These are phyloP conservation scores for Capsicum pubescens DNA, from an alignment of 257 asterid genomes.

Conservation along the genomic window DNA sequence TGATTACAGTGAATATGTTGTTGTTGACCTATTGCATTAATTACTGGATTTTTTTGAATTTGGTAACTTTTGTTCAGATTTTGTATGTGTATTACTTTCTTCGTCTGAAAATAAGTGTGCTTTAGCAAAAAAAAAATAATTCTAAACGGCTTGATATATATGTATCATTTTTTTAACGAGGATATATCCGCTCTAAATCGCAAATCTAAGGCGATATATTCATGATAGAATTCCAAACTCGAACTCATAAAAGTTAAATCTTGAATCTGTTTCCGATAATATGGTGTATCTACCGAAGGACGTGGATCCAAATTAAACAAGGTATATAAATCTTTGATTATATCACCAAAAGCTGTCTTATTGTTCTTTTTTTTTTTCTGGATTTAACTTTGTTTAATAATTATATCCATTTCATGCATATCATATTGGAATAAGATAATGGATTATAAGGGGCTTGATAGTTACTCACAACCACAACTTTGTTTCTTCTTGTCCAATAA, in stretches of 20 bases:
- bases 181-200: no score
- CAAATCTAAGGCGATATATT: no score
- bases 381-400: not conserved
- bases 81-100: not conserved
- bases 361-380: constrained; percentile 11
- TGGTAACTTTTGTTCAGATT: not conserved
- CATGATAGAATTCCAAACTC: no score
- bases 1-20: no score
- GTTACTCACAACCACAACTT: not conserved
- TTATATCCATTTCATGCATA: constrained; percentile 48
- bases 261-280: not conserved
- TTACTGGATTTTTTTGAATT: no score
- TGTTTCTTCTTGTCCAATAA: constrained; percentile 7
- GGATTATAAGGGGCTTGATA: not conserved
- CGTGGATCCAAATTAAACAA: constrained; percentile 68
- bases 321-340: constrained; percentile 54
- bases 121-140: no score
- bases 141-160: no score
- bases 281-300: constrained; percentile 35
- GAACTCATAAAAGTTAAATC: not conserved
- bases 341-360: constrained; percentile 53
- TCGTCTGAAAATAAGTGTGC: no score
- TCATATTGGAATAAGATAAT: constrained; percentile 42
- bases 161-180: no score
- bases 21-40: not conserved